Percentiles rank a stretch among this genome's conserved stretches.
phyloP scores from a whole-genome alignment of 2,329 filamentous ascomycete genomes.

The Setomelanomma holmii region DNA sequence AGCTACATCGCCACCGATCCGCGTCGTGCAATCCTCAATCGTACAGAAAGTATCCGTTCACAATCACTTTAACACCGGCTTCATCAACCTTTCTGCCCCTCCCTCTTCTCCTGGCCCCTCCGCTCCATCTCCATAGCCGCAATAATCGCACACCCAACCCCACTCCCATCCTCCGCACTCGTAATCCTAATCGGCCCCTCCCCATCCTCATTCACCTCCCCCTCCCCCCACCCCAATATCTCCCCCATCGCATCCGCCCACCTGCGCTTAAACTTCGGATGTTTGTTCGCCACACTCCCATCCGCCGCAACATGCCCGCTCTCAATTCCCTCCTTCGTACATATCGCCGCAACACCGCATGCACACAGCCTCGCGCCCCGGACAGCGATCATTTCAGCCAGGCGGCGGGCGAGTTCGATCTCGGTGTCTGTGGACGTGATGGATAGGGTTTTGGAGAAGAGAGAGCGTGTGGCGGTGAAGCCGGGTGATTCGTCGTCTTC shows the following conservation, averaged over 20 bases:
- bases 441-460: slow-evolving; percentile 30
- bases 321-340: slow-evolving; percentile 38
- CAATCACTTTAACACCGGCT: not conserved
- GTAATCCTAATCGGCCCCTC: slow-evolving; percentile 46
- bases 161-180: slow-evolving; percentile 51
- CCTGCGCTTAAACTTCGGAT: slow-evolving; percentile 50
- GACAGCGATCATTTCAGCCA: slow-evolving; percentile 43
- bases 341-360: slow-evolving; percentile 49
- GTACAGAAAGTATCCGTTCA: not conserved
- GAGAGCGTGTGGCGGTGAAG: slow-evolving; percentile 24
- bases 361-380: slow-evolving; percentile 47
- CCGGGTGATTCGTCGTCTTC: slow-evolving; percentile 64
- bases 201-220: no score
- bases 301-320: slow-evolving; percentile 49
- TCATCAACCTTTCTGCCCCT: not conserved
- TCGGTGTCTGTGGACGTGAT: slow-evolving; percentile 32
- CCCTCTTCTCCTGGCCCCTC: slow-evolving; percentile 1
- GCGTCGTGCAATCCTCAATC: no score
- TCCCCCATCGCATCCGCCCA: slow-evolving; percentile 52
- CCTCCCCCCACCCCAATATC: slow-evolving; percentile 45
- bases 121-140: slow-evolving; percentile 41
- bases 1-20: no score
- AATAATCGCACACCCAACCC: slow-evolving; percentile 49
- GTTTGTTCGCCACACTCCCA: slow-evolving; percentile 51
- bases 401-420: slow-evolving; percentile 31